Evolutionary conservation across 176 grass and related monocot genomes (phyloP).

Genomic region (Typha latifolia): DNA sequence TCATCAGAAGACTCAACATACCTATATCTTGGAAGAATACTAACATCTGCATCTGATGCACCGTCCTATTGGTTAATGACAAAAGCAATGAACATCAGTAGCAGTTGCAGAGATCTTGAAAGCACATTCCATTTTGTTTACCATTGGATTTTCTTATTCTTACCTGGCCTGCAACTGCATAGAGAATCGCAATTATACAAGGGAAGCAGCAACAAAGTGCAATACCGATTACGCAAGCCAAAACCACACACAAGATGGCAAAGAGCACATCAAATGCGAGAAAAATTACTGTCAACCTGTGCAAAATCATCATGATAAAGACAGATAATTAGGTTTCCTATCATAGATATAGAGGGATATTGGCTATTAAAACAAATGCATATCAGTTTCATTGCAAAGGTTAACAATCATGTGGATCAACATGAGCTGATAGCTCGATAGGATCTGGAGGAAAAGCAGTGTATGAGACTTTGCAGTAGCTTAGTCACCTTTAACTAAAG

Average conservation of each 20-base stretch:
- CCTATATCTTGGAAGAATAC: conserved; percentile 82
- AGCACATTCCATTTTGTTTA: not conserved
- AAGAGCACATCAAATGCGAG: conserved; percentile 89
- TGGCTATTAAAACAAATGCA: not conserved
- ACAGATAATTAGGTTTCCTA: not conserved
- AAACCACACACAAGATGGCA: conserved; percentile 64
- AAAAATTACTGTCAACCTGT: conserved; percentile 70
- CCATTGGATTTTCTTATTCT: not conserved
- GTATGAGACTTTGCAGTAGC: not conserved
- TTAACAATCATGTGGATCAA: conserved; percentile 1
- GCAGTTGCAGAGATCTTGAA: conserved; percentile 10
- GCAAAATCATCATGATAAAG: conserved; percentile 15
- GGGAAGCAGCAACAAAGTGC: conserved; percentile 97
- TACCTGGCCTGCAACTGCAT: conserved; percentile 82
- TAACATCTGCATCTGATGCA: conserved; percentile 86
- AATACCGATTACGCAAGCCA: conserved; percentile 85
- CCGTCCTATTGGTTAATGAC: conserved; percentile 44
- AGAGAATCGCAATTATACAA: conserved; percentile 91
- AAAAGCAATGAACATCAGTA: conserved; percentile 9
- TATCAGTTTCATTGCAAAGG: not conserved
- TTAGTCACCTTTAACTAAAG: not conserved
- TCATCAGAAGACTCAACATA: conserved; percentile 42
- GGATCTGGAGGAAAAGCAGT: not conserved
- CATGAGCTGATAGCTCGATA: not conserved
- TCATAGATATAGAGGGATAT: conserved; percentile 1